Conservation (phyloP, 2,329 filamentous ascomycete genomes). For the Botrytis cinerea region DNA sequence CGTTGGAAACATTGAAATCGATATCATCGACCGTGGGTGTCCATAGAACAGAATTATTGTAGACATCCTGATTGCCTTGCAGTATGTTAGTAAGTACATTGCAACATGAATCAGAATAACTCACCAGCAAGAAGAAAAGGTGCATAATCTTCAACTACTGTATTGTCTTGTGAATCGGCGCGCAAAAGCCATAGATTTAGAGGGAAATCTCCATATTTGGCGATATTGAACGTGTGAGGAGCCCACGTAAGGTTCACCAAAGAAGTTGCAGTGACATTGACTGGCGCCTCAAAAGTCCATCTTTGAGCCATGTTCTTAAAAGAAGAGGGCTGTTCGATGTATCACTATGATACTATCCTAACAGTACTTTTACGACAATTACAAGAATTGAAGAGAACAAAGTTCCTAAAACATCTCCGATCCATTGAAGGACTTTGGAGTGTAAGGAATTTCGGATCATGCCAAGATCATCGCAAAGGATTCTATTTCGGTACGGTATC, state of each 20-base stretch:
- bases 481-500: neutral
- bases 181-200: slow-evolving; percentile 16
- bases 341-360: neutral
- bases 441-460: neutral
- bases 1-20: neutral
- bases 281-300: slow-evolving; percentile 13
- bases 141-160: neutral
- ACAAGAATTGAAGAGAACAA: too few relatives aligned
- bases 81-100: neutral
- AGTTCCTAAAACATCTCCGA: too few relatives aligned
- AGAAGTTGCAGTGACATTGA: neutral
- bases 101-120: neutral
- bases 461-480: neutral
- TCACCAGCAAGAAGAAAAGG: slow-evolving; percentile 7
- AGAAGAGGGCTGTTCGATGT: neutral
- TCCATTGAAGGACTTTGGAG: too few relatives aligned
- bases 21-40: slow-evolving; percentile 7
- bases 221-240: neutral
- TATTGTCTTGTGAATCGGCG: neutral
- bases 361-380: neutral
- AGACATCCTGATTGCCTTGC: neutral
- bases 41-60: neutral
- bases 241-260: neutral
- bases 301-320: neutral
- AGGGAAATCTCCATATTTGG: slow-evolving; percentile 5